Evolutionary conservation across 805 yeast genomes (phyloP), one percentile per base, ranked within the genome.

Genomic region (Kregervanrija pseudodelftensis): DNA sequence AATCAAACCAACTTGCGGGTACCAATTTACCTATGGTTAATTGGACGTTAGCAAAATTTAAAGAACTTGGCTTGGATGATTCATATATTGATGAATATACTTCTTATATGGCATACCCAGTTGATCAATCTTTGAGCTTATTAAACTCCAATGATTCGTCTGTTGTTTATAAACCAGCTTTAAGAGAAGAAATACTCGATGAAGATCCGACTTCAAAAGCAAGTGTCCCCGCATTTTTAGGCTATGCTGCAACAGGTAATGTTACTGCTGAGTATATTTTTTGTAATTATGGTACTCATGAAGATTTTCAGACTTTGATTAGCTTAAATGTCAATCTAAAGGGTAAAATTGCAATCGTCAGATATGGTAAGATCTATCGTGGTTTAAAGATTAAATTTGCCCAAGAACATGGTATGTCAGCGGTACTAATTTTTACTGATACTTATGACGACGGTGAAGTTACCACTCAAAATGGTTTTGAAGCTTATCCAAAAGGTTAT

Each of bases 371-470:
- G 8, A 70, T 80, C 11, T 82, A 77, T 66, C 70, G 93, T 32
- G 93, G 93, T 12, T 68, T 84, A 50, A 85, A 85, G 57, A 85
- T 85, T 42, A 78, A 80, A 57, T 79, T 80, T 60, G 93, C 91
- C 12, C 83, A 85, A 62, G 82, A 82, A 38, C 65, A 67, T 30
- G 90, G 89, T 30, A 84, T 84, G 32, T 60, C 66, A 43, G 93
- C 82, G 32, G 89, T 77, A 3, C 58, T 85, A 12, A 66, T 85
- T 30, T 85, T 79, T 58, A 67, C 84, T 2, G 93, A 85, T 51
- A 88, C 90, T 8, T 76, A 70, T 13, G 89, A 84, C 51, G 83
- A 79, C 56, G 73, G 71, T 43, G 67, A 65, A 9, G 59, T 77
- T 39, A 72, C 74, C 11, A 73, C 69, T 17, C 70, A 69, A 33